phyloP scores from a whole-genome alignment of 257 asterid species.

The Phtheirospermum japonicum region DNA sequence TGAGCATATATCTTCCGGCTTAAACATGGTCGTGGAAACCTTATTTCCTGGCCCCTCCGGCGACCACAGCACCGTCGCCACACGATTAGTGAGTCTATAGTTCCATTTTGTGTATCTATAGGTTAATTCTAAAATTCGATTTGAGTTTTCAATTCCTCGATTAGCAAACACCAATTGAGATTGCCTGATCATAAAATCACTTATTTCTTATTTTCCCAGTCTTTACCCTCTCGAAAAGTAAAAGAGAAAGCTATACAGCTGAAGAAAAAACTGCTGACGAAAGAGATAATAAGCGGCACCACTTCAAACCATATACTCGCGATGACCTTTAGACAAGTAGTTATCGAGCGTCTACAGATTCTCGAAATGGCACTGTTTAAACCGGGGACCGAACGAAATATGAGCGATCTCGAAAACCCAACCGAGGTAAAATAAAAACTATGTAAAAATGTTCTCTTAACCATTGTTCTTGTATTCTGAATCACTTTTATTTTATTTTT shows the following conservation, averaged over 20 bases:
- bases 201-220: conserved; percentile 43
- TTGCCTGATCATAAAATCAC: background rate
- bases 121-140: background rate
- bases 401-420: conserved; percentile 65
- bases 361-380: conserved; percentile 61
- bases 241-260: conserved; percentile 68
- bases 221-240: conserved; percentile 78
- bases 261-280: conserved; percentile 48
- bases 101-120: background rate
- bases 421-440: conserved; percentile 58
- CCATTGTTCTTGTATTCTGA: conserved; percentile 32
- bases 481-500: conserved; percentile 47
- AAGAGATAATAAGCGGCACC: conserved; percentile 49
- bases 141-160: background rate
- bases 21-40: conserved; percentile 84
- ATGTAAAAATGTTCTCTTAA: conserved; percentile 8
- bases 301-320: conserved; percentile 66
- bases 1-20: conserved; percentile 58
- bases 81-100: conserved; percentile 54
- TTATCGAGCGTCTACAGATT: conserved; percentile 68
- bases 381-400: conserved; percentile 67
- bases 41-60: conserved; percentile 58
- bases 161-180: background rate
- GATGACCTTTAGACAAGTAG: conserved; percentile 89
- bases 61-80: conserved; percentile 65